Evolutionary conservation across 129 eudicot genomes (phyloP).

Genomic region (Scalesia atractyloides): DNA sequence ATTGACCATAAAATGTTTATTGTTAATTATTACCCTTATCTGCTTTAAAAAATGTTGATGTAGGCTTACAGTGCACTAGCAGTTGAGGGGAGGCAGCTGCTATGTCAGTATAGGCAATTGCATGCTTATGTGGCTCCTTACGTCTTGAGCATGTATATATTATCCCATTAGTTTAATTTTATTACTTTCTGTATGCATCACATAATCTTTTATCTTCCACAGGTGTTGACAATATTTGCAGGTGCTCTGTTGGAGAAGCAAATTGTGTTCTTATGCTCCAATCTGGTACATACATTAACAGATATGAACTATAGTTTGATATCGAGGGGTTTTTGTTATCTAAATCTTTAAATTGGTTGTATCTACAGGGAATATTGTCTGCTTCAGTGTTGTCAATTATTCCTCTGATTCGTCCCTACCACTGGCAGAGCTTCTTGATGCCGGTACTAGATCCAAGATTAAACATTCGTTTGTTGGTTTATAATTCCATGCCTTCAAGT

Average conservation of each 20-base stretch:
- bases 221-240: constrained; percentile 89
- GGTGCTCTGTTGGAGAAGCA: constrained; percentile 97
- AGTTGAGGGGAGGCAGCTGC: constrained; percentile 94
- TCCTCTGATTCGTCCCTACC: constrained; percentile 96
- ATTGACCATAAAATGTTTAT: not conserved
- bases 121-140: constrained; percentile 90
- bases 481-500: constrained; percentile 3
- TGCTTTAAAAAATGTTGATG: constrained; percentile 13
- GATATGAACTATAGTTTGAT: too few species aligned
- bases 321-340: too few species aligned
- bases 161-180: not conserved
- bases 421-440: constrained; percentile 98
- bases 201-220: constrained; percentile 25
- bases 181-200: constrained; percentile 4
- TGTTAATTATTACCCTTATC: not conserved
- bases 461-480: constrained; percentile 9
- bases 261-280: constrained; percentile 79
- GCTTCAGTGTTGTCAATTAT: constrained; percentile 81
- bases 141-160: constrained; percentile 85
- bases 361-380: constrained; percentile 82
- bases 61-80: constrained; percentile 77
- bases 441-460: constrained; percentile 55
- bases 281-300: too few species aligned
- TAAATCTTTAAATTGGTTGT: constrained; percentile 7
- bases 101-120: constrained; percentile 85